phyloP scores from a whole-genome alignment of 371 early-diverging fungal species.

The Rhizopus arrhizus region DNA sequence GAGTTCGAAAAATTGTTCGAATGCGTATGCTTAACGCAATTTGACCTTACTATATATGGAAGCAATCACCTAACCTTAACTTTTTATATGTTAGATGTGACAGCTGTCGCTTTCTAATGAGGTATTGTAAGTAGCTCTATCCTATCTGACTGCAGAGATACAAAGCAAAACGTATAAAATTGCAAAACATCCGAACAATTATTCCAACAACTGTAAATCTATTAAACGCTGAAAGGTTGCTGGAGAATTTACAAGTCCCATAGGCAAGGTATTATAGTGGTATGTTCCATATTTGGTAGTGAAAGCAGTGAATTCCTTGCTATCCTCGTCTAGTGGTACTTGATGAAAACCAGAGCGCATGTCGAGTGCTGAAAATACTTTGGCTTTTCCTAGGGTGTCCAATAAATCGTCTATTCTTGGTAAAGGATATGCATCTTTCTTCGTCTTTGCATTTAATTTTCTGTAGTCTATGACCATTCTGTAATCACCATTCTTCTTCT shows the following conservation, averaged over 20 bases:
- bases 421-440: conserved; percentile 39
- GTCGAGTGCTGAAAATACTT: conserved; percentile 26
- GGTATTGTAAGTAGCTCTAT: no score
- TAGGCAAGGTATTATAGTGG: neutral
- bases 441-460: conserved; percentile 37
- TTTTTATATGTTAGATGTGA: no score
- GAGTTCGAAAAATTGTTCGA: no score
- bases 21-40: no score
- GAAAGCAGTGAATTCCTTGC: conserved; percentile 8
- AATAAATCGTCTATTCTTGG: conserved; percentile 39
- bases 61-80: no score
- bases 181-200: no score
- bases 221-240: conserved; percentile 5
- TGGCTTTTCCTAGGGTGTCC: conserved; percentile 27
- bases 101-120: no score
- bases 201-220: no score
- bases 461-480: conserved; percentile 50
- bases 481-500: conserved; percentile 48
- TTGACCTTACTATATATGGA: no score
- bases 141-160: no score
- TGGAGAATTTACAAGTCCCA: conserved; percentile 3
- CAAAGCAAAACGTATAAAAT: no score
- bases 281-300: conserved; percentile 15
- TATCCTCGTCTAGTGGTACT: neutral
- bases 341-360: conserved; percentile 12